Evolutionary conservation across 2,329 filamentous ascomycete genomes (phyloP).

Genomic region (Xylaria multiplex): DNA sequence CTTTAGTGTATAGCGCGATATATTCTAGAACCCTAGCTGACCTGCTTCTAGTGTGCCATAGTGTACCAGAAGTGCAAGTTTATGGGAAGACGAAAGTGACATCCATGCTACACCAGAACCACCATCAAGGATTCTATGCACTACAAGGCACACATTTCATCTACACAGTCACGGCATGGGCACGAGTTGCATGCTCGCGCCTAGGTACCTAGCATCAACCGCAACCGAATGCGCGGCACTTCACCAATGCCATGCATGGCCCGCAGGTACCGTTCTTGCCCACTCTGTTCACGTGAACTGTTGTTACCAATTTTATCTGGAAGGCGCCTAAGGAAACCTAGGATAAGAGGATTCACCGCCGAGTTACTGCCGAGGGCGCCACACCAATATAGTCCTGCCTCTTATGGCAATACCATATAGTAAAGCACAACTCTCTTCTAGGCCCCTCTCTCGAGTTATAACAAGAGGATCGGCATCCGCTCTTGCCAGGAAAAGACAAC

Average conservation of each 20-base stretch:
- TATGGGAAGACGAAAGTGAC: not conserved
- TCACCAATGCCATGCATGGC: constrained; percentile 9
- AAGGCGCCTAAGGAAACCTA: constrained; percentile 5
- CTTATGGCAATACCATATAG: constrained; percentile 17
- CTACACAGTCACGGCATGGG: not conserved
- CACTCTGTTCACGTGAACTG: not conserved
- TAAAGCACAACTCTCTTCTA: not conserved
- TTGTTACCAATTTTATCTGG: constrained; percentile 12
- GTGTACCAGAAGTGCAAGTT: not conserved
- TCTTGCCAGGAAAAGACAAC: constrained; percentile 23
- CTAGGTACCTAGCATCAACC: not conserved
- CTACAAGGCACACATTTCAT: not conserved
- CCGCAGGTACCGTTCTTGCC: not conserved
- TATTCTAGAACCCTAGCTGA: too few species aligned
- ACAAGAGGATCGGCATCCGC: constrained; percentile 27
- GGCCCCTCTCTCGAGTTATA: constrained; percentile 10
- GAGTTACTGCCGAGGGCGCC: constrained; percentile 31
- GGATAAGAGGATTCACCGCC: constrained; percentile 25
- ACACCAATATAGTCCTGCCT: constrained; percentile 28
- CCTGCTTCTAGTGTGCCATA: too few species aligned
- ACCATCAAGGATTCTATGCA: not conserved
- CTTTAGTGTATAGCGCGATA: not conserved
- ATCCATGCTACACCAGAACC: not conserved
- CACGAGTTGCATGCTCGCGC: not conserved
- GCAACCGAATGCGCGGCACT: not conserved